phyloP scores from a whole-genome alignment of 164 flowering plant species.

The Berberis vulgaris region DNA sequence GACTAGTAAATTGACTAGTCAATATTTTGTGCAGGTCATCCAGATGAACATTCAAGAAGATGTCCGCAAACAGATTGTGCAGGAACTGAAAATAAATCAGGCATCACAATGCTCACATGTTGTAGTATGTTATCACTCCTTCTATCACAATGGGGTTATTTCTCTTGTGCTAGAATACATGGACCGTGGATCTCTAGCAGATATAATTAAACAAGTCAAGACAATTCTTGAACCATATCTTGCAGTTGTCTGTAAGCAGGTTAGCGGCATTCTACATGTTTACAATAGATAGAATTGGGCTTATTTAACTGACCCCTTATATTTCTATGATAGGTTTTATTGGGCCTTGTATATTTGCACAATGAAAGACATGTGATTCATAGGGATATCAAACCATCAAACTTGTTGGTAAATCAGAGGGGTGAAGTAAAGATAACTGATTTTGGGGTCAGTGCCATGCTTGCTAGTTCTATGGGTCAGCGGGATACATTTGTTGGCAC shows the following conservation, averaged over 20 bases:
- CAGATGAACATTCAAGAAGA: slow-evolving; percentile 96
- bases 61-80: slow-evolving; percentile 88
- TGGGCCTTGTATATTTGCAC: slow-evolving; percentile 88
- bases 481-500: slow-evolving; percentile 98
- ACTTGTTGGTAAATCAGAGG: slow-evolving; percentile 81
- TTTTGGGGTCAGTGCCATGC: slow-evolving; percentile 94
- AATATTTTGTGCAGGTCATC: slow-evolving; percentile 53
- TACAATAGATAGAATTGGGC: background rate
- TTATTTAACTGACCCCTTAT: background rate
- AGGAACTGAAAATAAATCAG: slow-evolving; percentile 93
- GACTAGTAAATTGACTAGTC: background rate
- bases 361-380: slow-evolving; percentile 92
- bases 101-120: slow-evolving; percentile 79
- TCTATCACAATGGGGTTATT: slow-evolving; percentile 94
- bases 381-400: slow-evolving; percentile 96
- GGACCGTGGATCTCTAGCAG: slow-evolving; percentile 96
- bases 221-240: slow-evolving; percentile 97
- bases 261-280: slow-evolving; percentile 12
- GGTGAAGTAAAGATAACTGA: slow-evolving; percentile 98
- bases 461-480: slow-evolving; percentile 89
- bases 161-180: slow-evolving; percentile 94
- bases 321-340: slow-evolving; percentile 57
- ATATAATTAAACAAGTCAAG: slow-evolving; percentile 78
- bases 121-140: slow-evolving; percentile 88
- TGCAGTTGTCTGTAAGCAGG: slow-evolving; percentile 95